These are phyloP conservation scores for Blastosporella zonata DNA, from an alignment of 1,284 basidiomycete genomes.

Conservation along the genomic window DNA sequence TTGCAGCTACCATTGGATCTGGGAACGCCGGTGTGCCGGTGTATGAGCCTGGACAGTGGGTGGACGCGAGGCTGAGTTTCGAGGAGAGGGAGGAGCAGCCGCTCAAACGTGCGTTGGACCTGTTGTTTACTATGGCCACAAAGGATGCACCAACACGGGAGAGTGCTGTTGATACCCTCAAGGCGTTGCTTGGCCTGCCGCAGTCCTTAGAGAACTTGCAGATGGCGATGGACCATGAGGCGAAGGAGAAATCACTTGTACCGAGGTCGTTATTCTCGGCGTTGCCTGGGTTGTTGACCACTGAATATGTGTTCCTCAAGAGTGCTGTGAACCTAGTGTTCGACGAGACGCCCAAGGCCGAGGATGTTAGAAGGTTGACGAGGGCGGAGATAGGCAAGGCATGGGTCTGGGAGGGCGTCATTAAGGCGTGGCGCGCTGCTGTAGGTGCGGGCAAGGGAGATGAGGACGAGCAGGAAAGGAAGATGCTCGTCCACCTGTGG, in stretches of 20 bases:
- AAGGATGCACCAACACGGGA: conserved; percentile 47
- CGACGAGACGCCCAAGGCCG: conserved; percentile 46
- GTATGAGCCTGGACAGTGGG: conserved; percentile 8
- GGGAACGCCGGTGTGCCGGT: conserved; percentile 20
- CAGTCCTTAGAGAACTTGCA: conserved; percentile 16
- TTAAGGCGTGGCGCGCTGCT: conserved; percentile 54
- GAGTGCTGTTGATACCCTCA: conserved; percentile 52
- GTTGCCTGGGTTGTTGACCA: conserved; percentile 55
- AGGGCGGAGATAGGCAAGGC: conserved; percentile 52
- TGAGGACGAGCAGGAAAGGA: conserved; percentile 12
- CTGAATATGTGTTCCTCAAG: conserved; percentile 50
- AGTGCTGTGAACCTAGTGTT: conserved; percentile 46
- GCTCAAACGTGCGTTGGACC: conserved; percentile 39
- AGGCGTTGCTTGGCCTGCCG: conserved; percentile 42
- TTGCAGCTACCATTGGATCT: conserved; percentile 49
- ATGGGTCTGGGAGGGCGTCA: conserved; percentile 51
- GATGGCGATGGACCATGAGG: conserved; percentile 25
- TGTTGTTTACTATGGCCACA: conserved; percentile 53
- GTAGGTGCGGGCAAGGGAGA: conserved; percentile 10
- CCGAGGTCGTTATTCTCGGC: conserved; percentile 55
- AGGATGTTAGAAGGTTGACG: conserved; percentile 53
- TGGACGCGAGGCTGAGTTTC: conserved; percentile 6
- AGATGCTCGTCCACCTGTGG: conserved; percentile 28
- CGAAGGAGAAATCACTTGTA: conserved; percentile 50
- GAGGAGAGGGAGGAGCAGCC: conserved; percentile 36